These are phyloP conservation scores for Hymenoscyphus occultus DNA, from an alignment of 2,329 filamentous ascomycete genomes.

Conservation along the genomic window DNA sequence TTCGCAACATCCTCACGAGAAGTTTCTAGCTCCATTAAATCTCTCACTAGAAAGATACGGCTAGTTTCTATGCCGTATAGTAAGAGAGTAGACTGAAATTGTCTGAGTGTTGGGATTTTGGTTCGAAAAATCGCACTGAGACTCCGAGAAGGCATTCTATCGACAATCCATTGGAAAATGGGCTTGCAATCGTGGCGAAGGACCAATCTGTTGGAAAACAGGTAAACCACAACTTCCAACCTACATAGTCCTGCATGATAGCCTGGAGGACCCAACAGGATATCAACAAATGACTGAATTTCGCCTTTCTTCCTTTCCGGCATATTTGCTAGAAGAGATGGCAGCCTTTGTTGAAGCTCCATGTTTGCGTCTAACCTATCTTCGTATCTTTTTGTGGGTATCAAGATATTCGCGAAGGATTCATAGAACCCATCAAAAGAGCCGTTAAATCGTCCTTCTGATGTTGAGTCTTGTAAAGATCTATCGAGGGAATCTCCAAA, in stretches of 20 bases:
- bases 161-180: neutral
- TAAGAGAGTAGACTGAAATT: neutral
- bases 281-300: neutral
- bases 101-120: neutral
- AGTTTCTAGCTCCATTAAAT: neutral
- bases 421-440: neutral
- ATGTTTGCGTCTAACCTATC: neutral
- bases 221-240: neutral
- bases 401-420: neutral
- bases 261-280: neutral
- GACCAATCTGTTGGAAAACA: neutral
- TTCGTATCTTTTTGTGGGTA: neutral
- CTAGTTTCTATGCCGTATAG: neutral
- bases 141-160: neutral
- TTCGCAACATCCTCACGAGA: neutral
- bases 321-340: neutral
- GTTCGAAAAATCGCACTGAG: neutral
- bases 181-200: neutral
- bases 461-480: neutral
- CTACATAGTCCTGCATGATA: neutral
- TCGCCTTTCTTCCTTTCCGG: neutral
- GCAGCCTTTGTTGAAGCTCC: neutral
- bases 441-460: neutral
- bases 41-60: neutral
- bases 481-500: neutral